Evolutionary conservation across 805 yeast genomes (phyloP), one percentile per base, ranked within the genome.

Genomic region (Ogataea nonfermentans): DNA sequence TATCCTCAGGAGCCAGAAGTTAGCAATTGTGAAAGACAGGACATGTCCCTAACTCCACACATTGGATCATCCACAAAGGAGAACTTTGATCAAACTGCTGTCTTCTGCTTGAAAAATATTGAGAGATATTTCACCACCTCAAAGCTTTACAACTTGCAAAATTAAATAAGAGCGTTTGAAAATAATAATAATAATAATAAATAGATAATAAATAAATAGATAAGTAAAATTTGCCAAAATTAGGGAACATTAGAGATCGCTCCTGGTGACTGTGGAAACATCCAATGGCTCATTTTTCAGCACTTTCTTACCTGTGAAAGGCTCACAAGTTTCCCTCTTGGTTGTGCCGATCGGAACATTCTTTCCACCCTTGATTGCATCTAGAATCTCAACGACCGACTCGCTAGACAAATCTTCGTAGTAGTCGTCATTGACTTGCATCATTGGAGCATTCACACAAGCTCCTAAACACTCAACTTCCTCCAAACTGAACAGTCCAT

Each of bases 391-490:
- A 24, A 75, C 73, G 19, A 84, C 76, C 32, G 75, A 73, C 48
- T 81, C 83, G 16, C 79, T 71, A 24, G 90, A 82, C 64, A 86
- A 73, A 63, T 86, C 95, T 67, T 86, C 95, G 57, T 73, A 81
- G 66, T 70, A 86, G 59, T 83, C 89, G 65, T 86, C 95, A 63
- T 84, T 85, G 37, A 86, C 67, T 46, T 86, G 95, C 40, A 87
- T 70, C 87, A 86, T 86, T 38, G 95, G 95, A 6, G 85, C 95
- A 62, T 86, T 86, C 35, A 86, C 89, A 71, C 95, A 86, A 3
- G 95, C 95, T 43, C 95, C 95, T 35, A 85, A 76, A 66, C 95
- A 86, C 67, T 86, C 95, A 47, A 86, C 95, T 63, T 86, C 95
- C 55, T 84, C 86, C 47, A 86, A 67, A 12, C 95, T 84, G 71